phyloP scores from a whole-genome alignment of 768 basidiomycete species.

The Kwoniella sp. region DNA sequence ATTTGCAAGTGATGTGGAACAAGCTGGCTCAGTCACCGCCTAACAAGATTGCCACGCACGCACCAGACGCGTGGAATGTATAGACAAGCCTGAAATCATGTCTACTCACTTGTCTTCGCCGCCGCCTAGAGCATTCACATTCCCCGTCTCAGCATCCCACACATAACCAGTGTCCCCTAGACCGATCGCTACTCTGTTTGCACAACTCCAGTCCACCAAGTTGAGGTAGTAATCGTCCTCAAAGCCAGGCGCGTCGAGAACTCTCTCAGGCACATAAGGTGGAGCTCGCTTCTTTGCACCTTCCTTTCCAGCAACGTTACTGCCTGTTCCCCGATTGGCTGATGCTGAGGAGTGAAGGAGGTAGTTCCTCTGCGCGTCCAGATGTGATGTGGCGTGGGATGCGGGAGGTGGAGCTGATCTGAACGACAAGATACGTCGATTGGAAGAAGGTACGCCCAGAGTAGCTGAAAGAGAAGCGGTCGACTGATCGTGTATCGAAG shows the following conservation, averaged over 20 bases:
- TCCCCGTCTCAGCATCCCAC: constrained; percentile 89
- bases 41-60: too few relatives aligned
- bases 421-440: constrained; percentile 44
- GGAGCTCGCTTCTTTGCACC: constrained; percentile 69
- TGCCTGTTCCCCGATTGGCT: constrained; percentile 32
- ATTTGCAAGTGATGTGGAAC: too few relatives aligned
- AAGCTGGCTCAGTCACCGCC: too few relatives aligned
- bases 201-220: constrained; percentile 81
- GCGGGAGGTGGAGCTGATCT: constrained; percentile 43
- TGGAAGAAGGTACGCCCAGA: constrained; percentile 35
- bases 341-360: constrained; percentile 39
- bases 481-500: constrained; percentile 24
- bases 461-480: constrained; percentile 43
- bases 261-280: constrained; percentile 83
- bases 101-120: constrained; percentile 35
- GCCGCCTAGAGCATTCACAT: constrained; percentile 64
- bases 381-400: constrained; percentile 39
- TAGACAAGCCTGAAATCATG: too few relatives aligned
- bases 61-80: too few relatives aligned
- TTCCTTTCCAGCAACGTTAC: constrained; percentile 17
- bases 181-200: constrained; percentile 86
- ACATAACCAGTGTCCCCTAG: constrained; percentile 84
- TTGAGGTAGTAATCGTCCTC: constrained; percentile 96
- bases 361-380: constrained; percentile 43
- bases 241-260: constrained; percentile 85